phyloP scores from a whole-genome alignment of 805 yeast genomes.

The Clavispora fructus region DNA sequence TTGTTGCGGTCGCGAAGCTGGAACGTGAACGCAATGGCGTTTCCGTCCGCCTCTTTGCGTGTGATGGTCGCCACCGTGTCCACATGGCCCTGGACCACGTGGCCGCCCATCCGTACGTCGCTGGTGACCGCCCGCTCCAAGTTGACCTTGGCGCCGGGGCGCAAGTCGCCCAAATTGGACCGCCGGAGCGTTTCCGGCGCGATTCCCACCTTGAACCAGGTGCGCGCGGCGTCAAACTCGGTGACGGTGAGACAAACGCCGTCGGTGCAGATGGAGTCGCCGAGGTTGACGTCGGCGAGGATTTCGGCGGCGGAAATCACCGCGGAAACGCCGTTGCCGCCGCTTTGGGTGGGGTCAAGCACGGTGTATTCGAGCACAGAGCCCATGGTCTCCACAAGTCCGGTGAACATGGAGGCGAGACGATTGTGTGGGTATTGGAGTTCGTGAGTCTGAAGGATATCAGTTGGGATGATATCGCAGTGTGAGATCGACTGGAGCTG shows the following conservation, averaged over 20 bases:
- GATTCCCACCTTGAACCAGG: conserved; percentile 78
- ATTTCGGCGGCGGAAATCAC: conserved; percentile 55
- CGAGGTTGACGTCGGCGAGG: conserved; percentile 77
- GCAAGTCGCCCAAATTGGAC: conserved; percentile 65
- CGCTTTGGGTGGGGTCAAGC: conserved; percentile 47
- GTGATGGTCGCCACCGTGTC: conserved; percentile 78
- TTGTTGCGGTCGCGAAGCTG: conserved; percentile 57
- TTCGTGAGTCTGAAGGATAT: too few species aligned
- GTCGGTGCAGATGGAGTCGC: conserved; percentile 88
- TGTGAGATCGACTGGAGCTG: too few species aligned
- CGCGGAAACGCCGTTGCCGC: conserved; percentile 73
- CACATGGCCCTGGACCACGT: conserved; percentile 95
- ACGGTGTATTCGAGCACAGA: conserved; percentile 45
- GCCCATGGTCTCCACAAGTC: conserved; percentile 84
- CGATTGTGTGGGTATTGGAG: too few species aligned
- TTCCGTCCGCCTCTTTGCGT: conserved; percentile 53
- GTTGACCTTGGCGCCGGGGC: conserved; percentile 61
- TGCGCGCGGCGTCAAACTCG: conserved; percentile 49
- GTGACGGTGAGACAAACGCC: conserved; percentile 94
- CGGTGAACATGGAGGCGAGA: conserved; percentile 70
- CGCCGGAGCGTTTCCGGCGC: conserved; percentile 88
- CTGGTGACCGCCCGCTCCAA: conserved; percentile 87
- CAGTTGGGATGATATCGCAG: too few species aligned
- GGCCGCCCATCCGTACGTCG: conserved; percentile 91
- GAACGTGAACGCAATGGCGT: conserved; percentile 74